Evolutionary conservation across 176 grass and related monocot genomes (phyloP).

Genomic region (Tuctoria greenei): DNA sequence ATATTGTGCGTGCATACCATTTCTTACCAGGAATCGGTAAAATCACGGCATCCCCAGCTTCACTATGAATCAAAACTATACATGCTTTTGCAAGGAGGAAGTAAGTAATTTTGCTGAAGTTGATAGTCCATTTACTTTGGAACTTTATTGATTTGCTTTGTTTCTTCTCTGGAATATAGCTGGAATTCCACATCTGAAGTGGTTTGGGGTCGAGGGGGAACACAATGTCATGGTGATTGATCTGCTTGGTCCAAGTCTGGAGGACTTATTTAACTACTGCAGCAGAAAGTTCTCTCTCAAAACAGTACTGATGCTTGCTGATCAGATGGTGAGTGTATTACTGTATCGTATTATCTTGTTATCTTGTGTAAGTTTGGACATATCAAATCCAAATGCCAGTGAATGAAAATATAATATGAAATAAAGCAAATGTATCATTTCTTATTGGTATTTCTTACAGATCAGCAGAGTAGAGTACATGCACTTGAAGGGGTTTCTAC

Average conservation of each 20-base stretch:
- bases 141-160: constrained; percentile 25
- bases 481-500: constrained; percentile 63
- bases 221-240: constrained; percentile 89
- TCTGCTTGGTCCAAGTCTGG: constrained; percentile 78
- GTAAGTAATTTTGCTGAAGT: constrained; percentile 37
- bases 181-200: constrained; percentile 77
- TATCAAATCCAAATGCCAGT: constrained; percentile 6
- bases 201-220: constrained; percentile 77
- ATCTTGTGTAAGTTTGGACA: constrained; percentile 11
- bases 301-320: constrained; percentile 84
- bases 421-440: constrained; percentile 1
- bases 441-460: constrained; percentile 36
- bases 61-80: constrained; percentile 80
- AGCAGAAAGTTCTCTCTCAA: constrained; percentile 80
- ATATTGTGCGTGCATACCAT: constrained; percentile 6
- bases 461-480: constrained; percentile 67
- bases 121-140: background rate
- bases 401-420: background rate
- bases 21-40: constrained; percentile 58
- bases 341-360: background rate
- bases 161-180: constrained; percentile 29
- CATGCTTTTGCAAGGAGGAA: constrained; percentile 71
- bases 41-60: constrained; percentile 69
- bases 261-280: constrained; percentile 83
- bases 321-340: constrained; percentile 62